phyloP scores from a whole-genome alignment of 352 stramenopile species.

The Phytophthora ohioensis region DNA sequence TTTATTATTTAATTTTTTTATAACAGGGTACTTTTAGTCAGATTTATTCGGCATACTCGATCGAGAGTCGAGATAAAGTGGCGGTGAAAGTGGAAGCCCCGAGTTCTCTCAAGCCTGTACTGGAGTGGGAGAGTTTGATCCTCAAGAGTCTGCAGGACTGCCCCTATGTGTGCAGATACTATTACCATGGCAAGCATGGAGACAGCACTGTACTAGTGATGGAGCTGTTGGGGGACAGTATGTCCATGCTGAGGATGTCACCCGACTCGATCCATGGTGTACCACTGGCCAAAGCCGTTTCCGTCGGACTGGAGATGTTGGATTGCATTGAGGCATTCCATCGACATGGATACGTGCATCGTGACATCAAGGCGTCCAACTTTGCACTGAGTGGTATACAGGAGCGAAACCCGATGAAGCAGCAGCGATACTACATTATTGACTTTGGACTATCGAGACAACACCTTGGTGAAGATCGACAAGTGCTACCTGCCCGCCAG shows the following conservation, averaged over 20 bases:
- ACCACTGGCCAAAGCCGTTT: conserved; percentile 71
- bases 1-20: conserved; percentile 9
- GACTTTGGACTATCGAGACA: conserved; percentile 89
- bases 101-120: conserved; percentile 87
- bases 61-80: conserved; percentile 78
- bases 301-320: conserved; percentile 87
- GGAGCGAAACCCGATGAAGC: conserved; percentile 56
- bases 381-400: conserved; percentile 70
- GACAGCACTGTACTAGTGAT: conserved; percentile 91
- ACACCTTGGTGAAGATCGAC: conserved; percentile 68
- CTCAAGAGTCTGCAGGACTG: conserved; percentile 88
- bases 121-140: conserved; percentile 91
- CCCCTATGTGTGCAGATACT: conserved; percentile 85
- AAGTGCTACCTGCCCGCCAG: conserved; percentile 64
- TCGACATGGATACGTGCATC: conserved; percentile 86
- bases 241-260: conserved; percentile 87
- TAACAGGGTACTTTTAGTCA: conserved; percentile 87
- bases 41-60: conserved; percentile 88
- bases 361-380: conserved; percentile 92
- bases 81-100: conserved; percentile 89
- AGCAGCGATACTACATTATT: conserved; percentile 78
- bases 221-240: conserved; percentile 89
- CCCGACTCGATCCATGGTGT: conserved; percentile 85
- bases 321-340: conserved; percentile 90
- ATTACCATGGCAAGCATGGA: conserved; percentile 86